phyloP scores from a whole-genome alignment of 2,329 filamentous ascomycete genomes.

The Ampelomyces quisqualis region DNA sequence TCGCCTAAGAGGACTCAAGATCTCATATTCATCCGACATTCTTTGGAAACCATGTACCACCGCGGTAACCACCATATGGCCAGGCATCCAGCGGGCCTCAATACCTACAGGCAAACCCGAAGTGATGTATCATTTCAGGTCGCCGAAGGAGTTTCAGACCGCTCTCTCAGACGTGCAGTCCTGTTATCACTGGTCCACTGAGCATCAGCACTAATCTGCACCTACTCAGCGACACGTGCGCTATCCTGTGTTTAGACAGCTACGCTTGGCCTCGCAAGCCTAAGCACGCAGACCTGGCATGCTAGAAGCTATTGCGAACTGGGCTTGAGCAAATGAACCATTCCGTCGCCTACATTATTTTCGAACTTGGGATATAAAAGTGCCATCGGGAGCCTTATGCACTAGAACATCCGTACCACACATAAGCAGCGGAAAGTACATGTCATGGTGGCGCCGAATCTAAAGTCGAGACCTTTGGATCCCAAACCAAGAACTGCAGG shows the following conservation, averaged over 20 bases:
- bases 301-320: no score
- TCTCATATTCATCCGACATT: slow-evolving; percentile 4
- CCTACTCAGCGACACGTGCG: background rate
- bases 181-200: background rate
- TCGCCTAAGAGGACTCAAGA: slow-evolving; percentile 1
- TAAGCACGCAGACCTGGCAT: no score
- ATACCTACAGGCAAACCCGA: no score
- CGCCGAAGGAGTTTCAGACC: no score
- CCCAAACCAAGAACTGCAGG: background rate
- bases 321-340: no score
- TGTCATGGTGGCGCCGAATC: slow-evolving; percentile 8
- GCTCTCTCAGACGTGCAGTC: background rate
- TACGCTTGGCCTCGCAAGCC: background rate
- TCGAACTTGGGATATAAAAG: no score
- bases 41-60: background rate
- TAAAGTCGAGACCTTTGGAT: slow-evolving; percentile 1
- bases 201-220: background rate
- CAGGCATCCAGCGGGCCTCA: slow-evolving; percentile 11
- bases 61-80: slow-evolving; percentile 2
- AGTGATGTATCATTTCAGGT: no score
- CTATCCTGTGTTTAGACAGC: background rate
- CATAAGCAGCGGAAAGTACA: slow-evolving; percentile 6
- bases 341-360: no score
- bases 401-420: background rate
- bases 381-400: slow-evolving; percentile 4